Conservation (phyloP, 805 yeast species). For the Lipomyces oligophaga region DNA sequence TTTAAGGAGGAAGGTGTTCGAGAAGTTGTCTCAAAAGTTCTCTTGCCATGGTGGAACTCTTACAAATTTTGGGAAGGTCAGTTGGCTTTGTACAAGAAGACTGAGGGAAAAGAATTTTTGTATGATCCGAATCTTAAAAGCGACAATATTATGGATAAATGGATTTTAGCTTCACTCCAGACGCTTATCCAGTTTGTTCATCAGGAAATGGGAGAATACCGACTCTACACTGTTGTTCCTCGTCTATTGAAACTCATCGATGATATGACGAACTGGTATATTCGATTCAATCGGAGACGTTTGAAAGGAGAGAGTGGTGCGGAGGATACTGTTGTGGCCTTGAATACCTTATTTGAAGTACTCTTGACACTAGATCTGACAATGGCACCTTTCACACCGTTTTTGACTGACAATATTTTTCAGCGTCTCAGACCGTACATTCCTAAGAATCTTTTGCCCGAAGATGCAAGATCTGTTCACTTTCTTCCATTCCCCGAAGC, state of each 20-base stretch:
- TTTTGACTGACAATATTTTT: constrained; percentile 85
- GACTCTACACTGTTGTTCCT: constrained; percentile 95
- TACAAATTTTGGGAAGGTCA: constrained; percentile 95
- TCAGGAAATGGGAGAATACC: constrained; percentile 82
- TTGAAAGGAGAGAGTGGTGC: constrained; percentile 90
- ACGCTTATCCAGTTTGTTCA: constrained; percentile 82
- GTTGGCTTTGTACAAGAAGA: constrained; percentile 76
- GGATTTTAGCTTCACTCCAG: constrained; percentile 97
- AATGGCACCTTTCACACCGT: constrained; percentile 99
- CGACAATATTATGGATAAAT: constrained; percentile 91
- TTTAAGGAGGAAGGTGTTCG: constrained; percentile 99
- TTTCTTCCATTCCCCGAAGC: constrained; percentile 87
- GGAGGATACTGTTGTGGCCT: constrained; percentile 78
- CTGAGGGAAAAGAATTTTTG: constrained; percentile 62
- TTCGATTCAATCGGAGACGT: constrained; percentile 96
- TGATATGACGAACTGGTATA: constrained; percentile 97
- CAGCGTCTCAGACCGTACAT: constrained; percentile 63
- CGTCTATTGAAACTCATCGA: constrained; percentile 83
- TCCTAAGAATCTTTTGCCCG: constrained; percentile 43
- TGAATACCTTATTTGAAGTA: constrained; percentile 88
- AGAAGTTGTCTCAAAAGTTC: constrained; percentile 92
- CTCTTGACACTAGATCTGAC: constrained; percentile 84
- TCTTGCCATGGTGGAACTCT: constrained; percentile 98
- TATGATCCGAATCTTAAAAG: constrained; percentile 62
- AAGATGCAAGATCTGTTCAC: constrained; percentile 82